A percentile compares a stretch with the other conserved stretches of the same genome.
phyloP scores from a whole-genome alignment of 139 green algal genomes.

The Chlorokybus atmophyticus region DNA sequence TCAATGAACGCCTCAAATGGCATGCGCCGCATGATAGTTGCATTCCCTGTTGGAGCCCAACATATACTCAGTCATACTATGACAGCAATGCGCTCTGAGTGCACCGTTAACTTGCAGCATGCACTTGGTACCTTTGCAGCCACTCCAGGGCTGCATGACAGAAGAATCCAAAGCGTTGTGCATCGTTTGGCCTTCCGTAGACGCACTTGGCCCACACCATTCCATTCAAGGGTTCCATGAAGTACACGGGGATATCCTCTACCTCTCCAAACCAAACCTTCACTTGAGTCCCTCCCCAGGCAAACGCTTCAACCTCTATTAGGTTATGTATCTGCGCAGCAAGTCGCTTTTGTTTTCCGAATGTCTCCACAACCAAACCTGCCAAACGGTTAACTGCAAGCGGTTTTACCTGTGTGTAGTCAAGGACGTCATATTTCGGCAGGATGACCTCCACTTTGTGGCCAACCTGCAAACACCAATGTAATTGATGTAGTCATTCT shows the following conservation, averaged over 20 bases:
- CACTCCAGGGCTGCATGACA: slow-evolving; percentile 46
- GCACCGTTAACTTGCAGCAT: too few relatives aligned
- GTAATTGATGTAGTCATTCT: too few relatives aligned
- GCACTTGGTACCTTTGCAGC: too few relatives aligned
- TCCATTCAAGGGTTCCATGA: slow-evolving; percentile 35
- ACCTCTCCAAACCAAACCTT: slow-evolving; percentile 27
- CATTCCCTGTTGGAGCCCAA: too few relatives aligned
- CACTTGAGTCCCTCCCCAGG: background rate
- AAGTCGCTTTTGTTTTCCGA: background rate
- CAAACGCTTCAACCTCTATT: background rate
- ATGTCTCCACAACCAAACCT: background rate
- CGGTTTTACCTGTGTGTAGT: slow-evolving; percentile 32
- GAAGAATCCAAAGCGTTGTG: slow-evolving; percentile 76
- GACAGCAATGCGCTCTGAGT: too few relatives aligned
- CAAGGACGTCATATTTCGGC: slow-evolving; percentile 89
- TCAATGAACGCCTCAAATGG: too few relatives aligned
- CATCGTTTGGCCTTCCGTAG: slow-evolving; percentile 65
- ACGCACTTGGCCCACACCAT: slow-evolving; percentile 73
- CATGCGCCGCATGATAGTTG: too few relatives aligned
- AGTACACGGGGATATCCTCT: slow-evolving; percentile 27
- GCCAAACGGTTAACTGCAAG: background rate
- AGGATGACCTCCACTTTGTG: slow-evolving; percentile 71
- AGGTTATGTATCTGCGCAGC: background rate
- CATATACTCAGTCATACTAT: too few relatives aligned
- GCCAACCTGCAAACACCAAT: too few relatives aligned